Evolutionary conservation across 2,329 filamentous ascomycete species (phyloP).

Genomic region (Stachybotrys chartarum): DNA sequence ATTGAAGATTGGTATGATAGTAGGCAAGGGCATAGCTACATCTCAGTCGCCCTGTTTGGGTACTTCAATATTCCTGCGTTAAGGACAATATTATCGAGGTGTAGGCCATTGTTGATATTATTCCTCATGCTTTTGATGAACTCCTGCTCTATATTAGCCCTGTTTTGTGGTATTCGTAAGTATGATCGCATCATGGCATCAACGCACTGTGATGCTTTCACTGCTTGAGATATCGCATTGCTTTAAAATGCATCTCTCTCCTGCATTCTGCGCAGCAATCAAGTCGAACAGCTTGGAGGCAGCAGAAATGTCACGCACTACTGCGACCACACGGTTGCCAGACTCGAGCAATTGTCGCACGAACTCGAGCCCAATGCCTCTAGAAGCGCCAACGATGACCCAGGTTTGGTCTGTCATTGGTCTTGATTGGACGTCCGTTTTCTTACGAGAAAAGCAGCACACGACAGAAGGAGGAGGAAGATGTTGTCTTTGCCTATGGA

Average conservation of each 20-base stretch:
- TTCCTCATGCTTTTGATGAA: neutral
- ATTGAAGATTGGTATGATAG: neutral
- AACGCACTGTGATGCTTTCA: slow-evolving; percentile 2
- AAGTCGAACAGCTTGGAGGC: slow-evolving; percentile 2
- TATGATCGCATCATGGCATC: neutral
- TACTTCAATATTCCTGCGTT: slow-evolving; percentile 3
- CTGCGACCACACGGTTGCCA: neutral
- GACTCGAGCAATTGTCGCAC: slow-evolving; percentile 2
- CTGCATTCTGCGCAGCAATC: slow-evolving; percentile 2
- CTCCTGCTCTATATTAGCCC: neutral
- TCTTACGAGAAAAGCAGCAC: too few relatives aligned
- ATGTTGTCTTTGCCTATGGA: too few relatives aligned
- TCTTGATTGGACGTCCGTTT: too few relatives aligned
- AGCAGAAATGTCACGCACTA: neutral
- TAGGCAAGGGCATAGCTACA: neutral
- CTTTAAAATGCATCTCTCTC: neutral
- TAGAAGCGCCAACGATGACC: slow-evolving; percentile 6
- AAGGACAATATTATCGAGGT: slow-evolving; percentile 1
- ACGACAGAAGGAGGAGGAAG: too few relatives aligned
- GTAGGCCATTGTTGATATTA: neutral
- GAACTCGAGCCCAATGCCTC: slow-evolving; percentile 3
- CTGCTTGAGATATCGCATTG: slow-evolving; percentile 2
- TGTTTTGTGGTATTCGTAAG: neutral
- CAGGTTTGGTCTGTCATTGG: slow-evolving; percentile 1
- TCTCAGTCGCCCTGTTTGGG: slow-evolving; percentile 3